Evolutionary conservation across 2,329 filamentous ascomycete species (phyloP), one percentile per base, ranked within the genome.

Genomic region (Beauveria asiatica): DNA sequence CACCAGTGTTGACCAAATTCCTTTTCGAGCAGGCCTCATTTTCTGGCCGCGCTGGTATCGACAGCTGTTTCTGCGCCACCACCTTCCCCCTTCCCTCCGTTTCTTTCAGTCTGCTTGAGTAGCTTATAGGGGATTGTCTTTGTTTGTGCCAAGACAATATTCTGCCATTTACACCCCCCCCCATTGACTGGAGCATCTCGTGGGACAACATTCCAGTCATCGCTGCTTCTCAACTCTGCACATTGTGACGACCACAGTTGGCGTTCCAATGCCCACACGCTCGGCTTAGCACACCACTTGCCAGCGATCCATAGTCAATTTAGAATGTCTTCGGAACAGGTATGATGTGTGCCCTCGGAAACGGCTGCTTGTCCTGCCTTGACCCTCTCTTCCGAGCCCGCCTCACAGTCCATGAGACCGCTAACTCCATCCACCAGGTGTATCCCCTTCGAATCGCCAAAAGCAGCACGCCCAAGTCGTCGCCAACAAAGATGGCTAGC

Each of bases 391-490:
- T n/a, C 11, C 46, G 4, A 8, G n/a, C 13, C 42, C 9, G 41
- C 27, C 42, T 16, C 5, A 33, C 39, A 59, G 42, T 45, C 3
- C n/a, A 21, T 41, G 3, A 4, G 19, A 58, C 48, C 16, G 23
- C 50, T 52, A 48, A 61, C 21, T 41, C 48, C 21, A 9, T n/a
- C 33, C 42, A 8, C 23, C 72, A 90, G 86, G 85, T 90, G 67
- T 85, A 88, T 74, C 89, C 89, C 69, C 76, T 93, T 76, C 87
- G 88, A 76, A 90, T 93, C 69, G 87, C 86, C 75, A 92, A 91
- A 77, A 37, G 50, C 50, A 82, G 75, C 69, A 82, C 78, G 60
- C 78, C 81, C 55, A 77, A 74, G 63, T 72, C 80, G 58, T 86
- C 87, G 62, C 84, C 88, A 49, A 74, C 78, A 69, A 92, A 87